A percentile compares a stretch with the other conserved stretches of the same genome.
Evolutionary conservation across 2,329 filamentous ascomycete genomes (phyloP).

Genomic region (Onygenales sp.): DNA sequence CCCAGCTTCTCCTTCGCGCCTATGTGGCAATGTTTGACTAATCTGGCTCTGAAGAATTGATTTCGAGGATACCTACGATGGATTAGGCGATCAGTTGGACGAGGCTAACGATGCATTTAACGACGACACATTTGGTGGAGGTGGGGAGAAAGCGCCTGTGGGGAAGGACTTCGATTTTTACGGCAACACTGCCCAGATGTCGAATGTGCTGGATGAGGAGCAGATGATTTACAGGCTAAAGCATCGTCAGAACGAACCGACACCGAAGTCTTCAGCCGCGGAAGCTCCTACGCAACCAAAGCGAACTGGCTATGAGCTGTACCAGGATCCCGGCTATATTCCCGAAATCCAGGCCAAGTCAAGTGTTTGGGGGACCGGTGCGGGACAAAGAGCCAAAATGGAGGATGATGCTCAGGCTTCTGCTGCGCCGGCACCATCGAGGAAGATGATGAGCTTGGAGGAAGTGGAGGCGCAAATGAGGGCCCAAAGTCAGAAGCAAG

Average conservation of each 20-base stretch:
- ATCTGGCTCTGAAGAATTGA: conserved; percentile 48
- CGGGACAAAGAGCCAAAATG: conserved; percentile 39
- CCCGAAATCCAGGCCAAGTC: conserved; percentile 88
- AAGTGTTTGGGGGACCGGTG: conserved; percentile 77
- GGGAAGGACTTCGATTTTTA: conserved; percentile 98
- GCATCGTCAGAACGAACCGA: conserved; percentile 32
- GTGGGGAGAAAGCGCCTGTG: conserved; percentile 41
- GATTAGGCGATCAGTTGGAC: conserved; percentile 79
- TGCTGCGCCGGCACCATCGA: conserved; percentile 31
- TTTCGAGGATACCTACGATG: conserved; percentile 97
- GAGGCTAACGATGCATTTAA: conserved; percentile 93
- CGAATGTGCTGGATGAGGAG: conserved; percentile 81
- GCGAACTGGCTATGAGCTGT: conserved; percentile 83
- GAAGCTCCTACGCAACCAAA: conserved; percentile 46
- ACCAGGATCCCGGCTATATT: conserved; percentile 72
- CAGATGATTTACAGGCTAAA: conserved; percentile 74
- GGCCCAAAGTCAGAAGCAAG: conserved; percentile 17
- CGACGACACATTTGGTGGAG: conserved; percentile 78
- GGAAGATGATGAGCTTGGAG: conserved; percentile 89
- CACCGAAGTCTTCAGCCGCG: conserved; percentile 20
- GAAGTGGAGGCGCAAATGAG: conserved; percentile 94
- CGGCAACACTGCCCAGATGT: conserved; percentile 78
- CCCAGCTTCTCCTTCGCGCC: conserved; percentile 29
- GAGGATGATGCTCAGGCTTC: conserved; percentile 7
- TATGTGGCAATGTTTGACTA: conserved; percentile 3